These are phyloP conservation scores for Xylaria sp. DNA, from an alignment of 2,329 filamentous ascomycete genomes.

Conservation along the genomic window DNA sequence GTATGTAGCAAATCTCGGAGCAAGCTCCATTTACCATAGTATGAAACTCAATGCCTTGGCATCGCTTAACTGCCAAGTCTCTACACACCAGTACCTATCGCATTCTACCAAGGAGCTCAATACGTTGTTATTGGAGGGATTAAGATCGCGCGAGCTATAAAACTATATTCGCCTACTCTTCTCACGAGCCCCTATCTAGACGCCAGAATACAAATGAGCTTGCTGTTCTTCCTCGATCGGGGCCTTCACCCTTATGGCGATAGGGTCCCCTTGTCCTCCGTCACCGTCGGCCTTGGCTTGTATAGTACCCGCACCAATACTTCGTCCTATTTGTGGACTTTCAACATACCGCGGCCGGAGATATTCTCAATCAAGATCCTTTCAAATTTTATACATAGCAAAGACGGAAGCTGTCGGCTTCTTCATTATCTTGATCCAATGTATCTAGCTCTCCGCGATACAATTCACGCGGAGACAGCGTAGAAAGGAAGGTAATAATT, in stretches of 20 bases:
- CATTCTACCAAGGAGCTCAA: no score
- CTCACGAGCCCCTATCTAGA: neutral
- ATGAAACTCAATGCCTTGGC: no score
- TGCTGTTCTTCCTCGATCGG: neutral
- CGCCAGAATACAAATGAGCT: neutral
- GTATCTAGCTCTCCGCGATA: neutral
- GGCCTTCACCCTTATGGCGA: neutral
- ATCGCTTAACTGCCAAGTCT: no score
- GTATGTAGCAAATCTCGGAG: no score
- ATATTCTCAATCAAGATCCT: slow-evolving; percentile 5
- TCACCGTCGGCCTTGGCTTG: slow-evolving; percentile 23
- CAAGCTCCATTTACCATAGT: no score
- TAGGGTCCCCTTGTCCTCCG: slow-evolving; percentile 17
- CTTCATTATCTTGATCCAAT: neutral
- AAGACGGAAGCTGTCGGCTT: neutral
- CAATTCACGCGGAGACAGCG: neutral
- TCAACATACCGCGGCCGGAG: slow-evolving; percentile 26
- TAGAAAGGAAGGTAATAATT: slow-evolving; percentile 6
- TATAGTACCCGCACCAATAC: slow-evolving; percentile 23
- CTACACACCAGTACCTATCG: no score
- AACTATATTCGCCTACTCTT: neutral
- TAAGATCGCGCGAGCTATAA: neutral
- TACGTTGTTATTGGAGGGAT: neutral
- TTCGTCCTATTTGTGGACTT: slow-evolving; percentile 33
- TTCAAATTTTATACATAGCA: slow-evolving; percentile 3